A percentile compares a stretch with the other conserved stretches of the same genome.
Evolutionary conservation across 2,329 filamentous ascomycete genomes (phyloP).

Genomic region (Domatiomyces globalis): DNA sequence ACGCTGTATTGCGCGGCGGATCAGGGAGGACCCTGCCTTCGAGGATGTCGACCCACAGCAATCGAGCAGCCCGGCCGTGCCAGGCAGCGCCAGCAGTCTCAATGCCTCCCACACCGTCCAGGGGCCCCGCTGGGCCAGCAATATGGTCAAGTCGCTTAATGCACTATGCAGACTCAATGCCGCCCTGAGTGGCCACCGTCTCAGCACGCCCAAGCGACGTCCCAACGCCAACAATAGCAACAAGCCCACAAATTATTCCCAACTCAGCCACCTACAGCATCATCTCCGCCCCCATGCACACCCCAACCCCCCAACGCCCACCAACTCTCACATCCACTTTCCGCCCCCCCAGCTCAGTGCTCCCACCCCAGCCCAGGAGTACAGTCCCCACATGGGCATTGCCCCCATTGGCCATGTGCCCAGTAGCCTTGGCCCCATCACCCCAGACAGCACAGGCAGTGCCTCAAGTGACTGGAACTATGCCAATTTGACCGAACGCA

Average conservation of each 20-base stretch:
- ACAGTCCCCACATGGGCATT: slow-evolving; percentile 5
- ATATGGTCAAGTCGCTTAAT: slow-evolving; percentile 32
- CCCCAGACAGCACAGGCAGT: slow-evolving; percentile 30
- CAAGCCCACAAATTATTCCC: background rate
- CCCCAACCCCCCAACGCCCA: background rate
- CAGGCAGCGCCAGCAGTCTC: slow-evolving; percentile 12
- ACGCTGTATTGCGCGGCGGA: slow-evolving; percentile 30
- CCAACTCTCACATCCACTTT: slow-evolving; percentile 7
- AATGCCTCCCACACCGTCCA: slow-evolving; percentile 6
- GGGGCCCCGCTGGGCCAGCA: slow-evolving; percentile 32
- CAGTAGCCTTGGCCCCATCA: slow-evolving; percentile 24
- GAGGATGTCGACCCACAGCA: slow-evolving; percentile 7
- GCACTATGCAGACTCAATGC: slow-evolving; percentile 33
- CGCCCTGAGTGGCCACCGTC: slow-evolving; percentile 21
- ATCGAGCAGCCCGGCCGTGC: slow-evolving; percentile 3
- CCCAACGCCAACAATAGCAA: slow-evolving; percentile 1
- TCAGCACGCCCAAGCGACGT: slow-evolving; percentile 11
- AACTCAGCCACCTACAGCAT: background rate
- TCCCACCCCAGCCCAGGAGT: slow-evolving; percentile 5
- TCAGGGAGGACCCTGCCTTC: slow-evolving; percentile 18
- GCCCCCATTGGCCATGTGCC: background rate
- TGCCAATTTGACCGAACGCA: slow-evolving; percentile 32
- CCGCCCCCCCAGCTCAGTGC: background rate
- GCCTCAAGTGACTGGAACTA: slow-evolving; percentile 32
- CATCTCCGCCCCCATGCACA: background rate